A percentile compares a stretch with the other conserved stretches of the same genome.
Evolutionary conservation across 1,139 yeast species (phyloP).

Genomic region (Nakaseomyces kungkrabaensis): DNA sequence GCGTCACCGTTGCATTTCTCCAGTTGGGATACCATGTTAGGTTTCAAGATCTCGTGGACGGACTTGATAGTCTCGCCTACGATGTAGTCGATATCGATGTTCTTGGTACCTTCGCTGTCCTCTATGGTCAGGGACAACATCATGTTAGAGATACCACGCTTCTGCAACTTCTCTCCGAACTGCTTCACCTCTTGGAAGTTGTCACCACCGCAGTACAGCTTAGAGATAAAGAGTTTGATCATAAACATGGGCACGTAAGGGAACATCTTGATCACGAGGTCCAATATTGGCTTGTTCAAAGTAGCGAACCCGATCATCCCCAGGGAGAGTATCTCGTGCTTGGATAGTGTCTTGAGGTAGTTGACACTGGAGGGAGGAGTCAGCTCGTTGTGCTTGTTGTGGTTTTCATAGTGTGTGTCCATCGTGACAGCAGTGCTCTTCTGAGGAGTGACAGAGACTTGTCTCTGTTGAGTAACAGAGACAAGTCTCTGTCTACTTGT

Average conservation of each 20-base stretch:
- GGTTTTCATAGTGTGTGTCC: neutral
- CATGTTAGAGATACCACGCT: conserved; percentile 82
- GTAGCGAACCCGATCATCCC: conserved; percentile 62
- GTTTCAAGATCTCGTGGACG: conserved; percentile 58
- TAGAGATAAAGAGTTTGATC: conserved; percentile 65
- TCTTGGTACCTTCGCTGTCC: conserved; percentile 68
- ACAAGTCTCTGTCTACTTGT: neutral
- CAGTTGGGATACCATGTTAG: conserved; percentile 51
- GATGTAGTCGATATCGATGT: conserved; percentile 51
- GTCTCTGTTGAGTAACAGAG: conserved; percentile 2
- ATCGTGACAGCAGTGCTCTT: conserved; percentile 8
- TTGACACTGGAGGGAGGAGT: conserved; percentile 19
- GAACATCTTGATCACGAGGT: conserved; percentile 53
- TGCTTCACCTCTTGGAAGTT: conserved; percentile 54
- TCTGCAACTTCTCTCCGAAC: conserved; percentile 57
- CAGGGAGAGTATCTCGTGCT: conserved; percentile 41
- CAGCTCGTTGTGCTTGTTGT: neutral
- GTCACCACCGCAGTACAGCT: conserved; percentile 88
- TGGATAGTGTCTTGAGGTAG: conserved; percentile 31
- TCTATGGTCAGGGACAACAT: conserved; percentile 90
- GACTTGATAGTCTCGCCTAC: conserved; percentile 60
- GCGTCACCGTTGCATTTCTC: conserved; percentile 5
- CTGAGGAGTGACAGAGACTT: conserved; percentile 14
- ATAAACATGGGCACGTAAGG: conserved; percentile 67
- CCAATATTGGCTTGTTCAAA: conserved; percentile 48